Evolutionary conservation across 176 grass and related monocot species (phyloP).

Genomic region (Hsuehochloa calcarea): DNA sequence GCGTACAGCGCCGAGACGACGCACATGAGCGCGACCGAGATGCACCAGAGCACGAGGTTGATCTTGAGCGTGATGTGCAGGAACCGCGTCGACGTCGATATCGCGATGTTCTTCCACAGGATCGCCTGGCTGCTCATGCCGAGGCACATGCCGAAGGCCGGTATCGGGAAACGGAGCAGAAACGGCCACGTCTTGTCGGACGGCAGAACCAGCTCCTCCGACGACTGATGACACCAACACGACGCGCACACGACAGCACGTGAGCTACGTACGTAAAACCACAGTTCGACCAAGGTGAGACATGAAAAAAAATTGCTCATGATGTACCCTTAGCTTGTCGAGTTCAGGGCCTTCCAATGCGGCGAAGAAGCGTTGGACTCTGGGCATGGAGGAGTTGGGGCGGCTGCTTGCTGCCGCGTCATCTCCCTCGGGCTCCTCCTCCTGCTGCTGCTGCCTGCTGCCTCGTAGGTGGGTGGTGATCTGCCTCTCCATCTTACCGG

Average conservation of each 20-base stretch:
- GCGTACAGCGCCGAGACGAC: slow-evolving; percentile 51
- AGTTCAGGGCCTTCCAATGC: slow-evolving; percentile 93
- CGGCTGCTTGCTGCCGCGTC: not conserved
- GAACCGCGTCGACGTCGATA: slow-evolving; percentile 71
- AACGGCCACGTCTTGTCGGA: slow-evolving; percentile 93
- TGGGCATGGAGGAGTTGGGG: slow-evolving; percentile 36
- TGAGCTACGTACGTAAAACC: not conserved
- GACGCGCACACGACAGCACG: not conserved
- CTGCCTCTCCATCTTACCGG: slow-evolving; percentile 78
- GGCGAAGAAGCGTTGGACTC: slow-evolving; percentile 79
- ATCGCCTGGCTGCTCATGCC: slow-evolving; percentile 93
- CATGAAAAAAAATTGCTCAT: not conserved
- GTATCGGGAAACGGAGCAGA: slow-evolving; percentile 88
- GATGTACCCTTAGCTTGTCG: slow-evolving; percentile 71
- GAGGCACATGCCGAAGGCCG: slow-evolving; percentile 83
- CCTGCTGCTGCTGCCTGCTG: slow-evolving; percentile 6
- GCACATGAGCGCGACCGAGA: slow-evolving; percentile 51
- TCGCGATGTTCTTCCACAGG: slow-evolving; percentile 77
- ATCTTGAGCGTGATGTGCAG: slow-evolving; percentile 61
- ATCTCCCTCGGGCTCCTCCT: slow-evolving; percentile 21
- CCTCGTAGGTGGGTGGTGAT: slow-evolving; percentile 61
- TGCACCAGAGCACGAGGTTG: slow-evolving; percentile 86
- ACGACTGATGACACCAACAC: slow-evolving; percentile 39
- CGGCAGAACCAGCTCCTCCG: slow-evolving; percentile 69
- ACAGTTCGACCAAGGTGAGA: not conserved